Conservation (phyloP, 371 early-diverging fungal species). For the Rhizopus stolonifer region DNA sequence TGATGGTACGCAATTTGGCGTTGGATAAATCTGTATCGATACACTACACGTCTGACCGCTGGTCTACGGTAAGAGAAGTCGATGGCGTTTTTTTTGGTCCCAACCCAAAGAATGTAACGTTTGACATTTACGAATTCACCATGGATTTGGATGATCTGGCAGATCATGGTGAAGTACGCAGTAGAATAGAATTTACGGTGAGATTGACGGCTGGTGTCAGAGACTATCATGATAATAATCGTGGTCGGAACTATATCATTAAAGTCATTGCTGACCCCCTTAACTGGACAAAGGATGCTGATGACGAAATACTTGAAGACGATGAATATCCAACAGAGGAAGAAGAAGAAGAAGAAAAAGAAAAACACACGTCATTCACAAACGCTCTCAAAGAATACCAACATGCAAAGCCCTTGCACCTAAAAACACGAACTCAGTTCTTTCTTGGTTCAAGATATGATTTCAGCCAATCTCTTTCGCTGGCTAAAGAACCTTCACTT, state of each 20-base stretch:
- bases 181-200: slow-evolving; percentile 20
- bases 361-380: slow-evolving; percentile 23
- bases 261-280: slow-evolving; percentile 23
- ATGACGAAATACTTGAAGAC: slow-evolving; percentile 10
- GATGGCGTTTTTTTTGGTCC: slow-evolving; percentile 52
- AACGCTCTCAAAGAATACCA: slow-evolving; percentile 27
- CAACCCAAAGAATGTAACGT: slow-evolving; percentile 15
- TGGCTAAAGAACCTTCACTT: slow-evolving; percentile 21
- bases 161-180: slow-evolving; percentile 27
- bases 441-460: slow-evolving; percentile 31
- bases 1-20: slow-evolving; percentile 72
- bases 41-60: slow-evolving; percentile 63
- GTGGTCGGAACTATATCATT: slow-evolving; percentile 57
- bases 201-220: slow-evolving; percentile 50
- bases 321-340: slow-evolving; percentile 11
- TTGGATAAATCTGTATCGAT: slow-evolving; percentile 68
- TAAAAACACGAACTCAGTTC: slow-evolving; percentile 20
- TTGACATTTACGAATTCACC: slow-evolving; percentile 28
- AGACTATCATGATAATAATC: slow-evolving; percentile 75
- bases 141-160: slow-evolving; percentile 17
- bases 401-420: slow-evolving; percentile 22
- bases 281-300: slow-evolving; percentile 14
- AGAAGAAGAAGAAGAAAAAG: slow-evolving; percentile 8
- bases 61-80: slow-evolving; percentile 60
- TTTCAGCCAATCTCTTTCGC: slow-evolving; percentile 30